Percentiles rank a stretch among this genome's conserved stretches.
Evolutionary conservation across 257 asterid genomes (phyloP).

Genomic region (Nicotiana otophora): DNA sequence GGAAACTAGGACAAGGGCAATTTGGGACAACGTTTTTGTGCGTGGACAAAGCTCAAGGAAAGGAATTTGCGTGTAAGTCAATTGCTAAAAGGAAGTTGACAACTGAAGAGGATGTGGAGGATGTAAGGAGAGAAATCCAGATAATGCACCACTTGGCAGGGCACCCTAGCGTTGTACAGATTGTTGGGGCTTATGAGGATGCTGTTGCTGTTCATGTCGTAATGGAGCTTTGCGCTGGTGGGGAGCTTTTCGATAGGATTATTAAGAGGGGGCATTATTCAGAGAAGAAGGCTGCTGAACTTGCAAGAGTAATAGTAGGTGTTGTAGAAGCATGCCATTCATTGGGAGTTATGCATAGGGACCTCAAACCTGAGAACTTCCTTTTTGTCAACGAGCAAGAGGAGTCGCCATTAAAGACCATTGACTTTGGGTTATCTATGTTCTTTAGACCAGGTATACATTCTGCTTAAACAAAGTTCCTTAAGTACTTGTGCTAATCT

Average conservation of each 20-base stretch:
- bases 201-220: conserved; percentile 73
- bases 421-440: conserved; percentile 74
- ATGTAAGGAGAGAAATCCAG: conserved; percentile 81
- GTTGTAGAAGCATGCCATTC: conserved; percentile 81
- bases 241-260: conserved; percentile 84
- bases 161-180: conserved; percentile 53
- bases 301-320: conserved; percentile 69
- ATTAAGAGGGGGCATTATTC: conserved; percentile 75
- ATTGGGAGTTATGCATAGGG: conserved; percentile 88
- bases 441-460: conserved; percentile 78
- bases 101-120: conserved; percentile 70
- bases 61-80: conserved; percentile 69
- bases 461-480: background rate
- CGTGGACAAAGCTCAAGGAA: conserved; percentile 42
- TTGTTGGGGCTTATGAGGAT: conserved; percentile 79
- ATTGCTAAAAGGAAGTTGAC: conserved; percentile 69
- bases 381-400: conserved; percentile 57
- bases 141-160: conserved; percentile 88
- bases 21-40: conserved; percentile 78
- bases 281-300: conserved; percentile 81
- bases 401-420: conserved; percentile 61
- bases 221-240: conserved; percentile 83
- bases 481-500: background rate
- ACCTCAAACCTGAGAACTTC: conserved; percentile 85
- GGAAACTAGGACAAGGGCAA: conserved; percentile 83